Evolutionary conservation across 2,329 filamentous ascomycete species (phyloP), one percentile per base, ranked within the genome.

Genomic region (Furcasterigmium sp.): DNA sequence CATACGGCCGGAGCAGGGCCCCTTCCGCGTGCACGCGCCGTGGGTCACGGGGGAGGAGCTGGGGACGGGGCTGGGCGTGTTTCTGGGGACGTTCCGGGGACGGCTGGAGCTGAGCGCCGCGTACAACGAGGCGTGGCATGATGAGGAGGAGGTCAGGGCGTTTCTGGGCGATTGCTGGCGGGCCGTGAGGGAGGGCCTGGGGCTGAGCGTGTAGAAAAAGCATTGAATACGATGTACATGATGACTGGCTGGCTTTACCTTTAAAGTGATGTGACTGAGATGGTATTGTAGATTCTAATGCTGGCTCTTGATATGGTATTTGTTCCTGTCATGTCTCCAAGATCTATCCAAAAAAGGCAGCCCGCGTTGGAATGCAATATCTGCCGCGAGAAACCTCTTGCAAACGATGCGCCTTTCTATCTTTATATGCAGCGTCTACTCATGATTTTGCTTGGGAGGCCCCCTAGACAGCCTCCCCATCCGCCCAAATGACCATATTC

Each of bases 401-500:
- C n/a, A n/a, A n/a, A n/a, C n/a, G n/a, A n/a, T n/a, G n/a, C n/a
- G n/a, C n/a, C n/a, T n/a, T n/a, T n/a, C n/a, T n/a, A n/a, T n/a
- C n/a, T n/a, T n/a, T n/a, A n/a, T n/a, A n/a, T n/a, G n/a, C n/a
- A n/a, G n/a, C n/a, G n/a, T n/a, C n/a, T n/a, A n/a, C n/a, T n/a
- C n/a, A n/a, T n/a, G n/a, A n/a, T n/a, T n/a, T n/a, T n/a, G n/a
- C n/a, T n/a, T n/a, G n/a, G n/a, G n/a, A n/a, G n/a, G n/a, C n/a
- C n/a, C n/a, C n/a, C n/a, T n/a, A n/a, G n/a, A n/a, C n/a, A n/a
- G n/a, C 45, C 0, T 49, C 36, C 41, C 63, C 63, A 47, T 73
- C 70, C 1, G 68, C 61, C 70, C 70, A 74, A 8, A 73, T 56
- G 1, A 74, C 68, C 39, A 73, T 66, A 48, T 74, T 73, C 8